Percentiles rank a stretch among this genome's conserved stretches.
These are phyloP conservation scores for Striga hermonthica DNA, from an alignment of 305 asterid genomes.

Conservation along the genomic window DNA sequence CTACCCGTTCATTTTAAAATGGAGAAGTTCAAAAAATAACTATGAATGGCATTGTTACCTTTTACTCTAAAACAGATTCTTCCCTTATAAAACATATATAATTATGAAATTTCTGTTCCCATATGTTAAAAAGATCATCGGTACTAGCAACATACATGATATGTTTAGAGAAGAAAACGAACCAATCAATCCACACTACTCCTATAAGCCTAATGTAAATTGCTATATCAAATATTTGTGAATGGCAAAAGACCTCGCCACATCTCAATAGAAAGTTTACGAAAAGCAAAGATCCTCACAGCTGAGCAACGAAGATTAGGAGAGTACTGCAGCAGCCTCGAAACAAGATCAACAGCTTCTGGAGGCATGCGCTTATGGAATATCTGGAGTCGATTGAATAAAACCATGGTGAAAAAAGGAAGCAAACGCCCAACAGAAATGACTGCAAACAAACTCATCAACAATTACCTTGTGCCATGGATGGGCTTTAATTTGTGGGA, in stretches of 20 bases:
- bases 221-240: background rate
- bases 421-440: slow-evolving; percentile 1
- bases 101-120: background rate
- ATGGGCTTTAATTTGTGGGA: slow-evolving; percentile 75
- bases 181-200: too few species aligned
- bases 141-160: background rate
- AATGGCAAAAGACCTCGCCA: background rate
- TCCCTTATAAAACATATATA: too few species aligned
- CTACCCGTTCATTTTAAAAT: too few species aligned
- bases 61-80: too few species aligned
- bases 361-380: slow-evolving; percentile 95
- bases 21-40: too few species aligned
- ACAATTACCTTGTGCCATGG: slow-evolving; percentile 88
- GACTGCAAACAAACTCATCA: slow-evolving; percentile 1
- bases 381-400: slow-evolving; percentile 50
- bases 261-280: background rate
- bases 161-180: background rate
- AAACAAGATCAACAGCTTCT: slow-evolving; percentile 83
- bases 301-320: slow-evolving; percentile 88
- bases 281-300: slow-evolving; percentile 46
- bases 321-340: slow-evolving; percentile 89
- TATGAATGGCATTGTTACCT: too few species aligned
- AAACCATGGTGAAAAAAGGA: slow-evolving; percentile 7
- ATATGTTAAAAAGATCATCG: background rate
- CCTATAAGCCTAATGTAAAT: background rate